Evolutionary conservation across 768 basidiomycete genomes (phyloP).

Genomic region (Ramaria sp.): DNA sequence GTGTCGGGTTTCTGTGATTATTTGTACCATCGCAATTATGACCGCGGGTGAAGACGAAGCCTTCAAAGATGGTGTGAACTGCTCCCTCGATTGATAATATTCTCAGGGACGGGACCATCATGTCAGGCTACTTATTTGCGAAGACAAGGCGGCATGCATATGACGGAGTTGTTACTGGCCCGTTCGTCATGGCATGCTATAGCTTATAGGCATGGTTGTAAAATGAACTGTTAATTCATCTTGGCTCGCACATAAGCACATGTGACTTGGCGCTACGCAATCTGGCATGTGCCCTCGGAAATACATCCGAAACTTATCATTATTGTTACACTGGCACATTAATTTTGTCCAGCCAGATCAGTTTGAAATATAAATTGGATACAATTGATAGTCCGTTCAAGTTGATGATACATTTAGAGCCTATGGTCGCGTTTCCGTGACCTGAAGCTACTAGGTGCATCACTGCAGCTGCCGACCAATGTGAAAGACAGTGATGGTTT

Average conservation of each 20-base stretch:
- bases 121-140: too few relatives aligned
- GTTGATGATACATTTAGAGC: not conserved
- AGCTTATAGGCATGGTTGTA: too few relatives aligned
- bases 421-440: not conserved
- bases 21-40: constrained; percentile 39
- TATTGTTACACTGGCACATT: not conserved
- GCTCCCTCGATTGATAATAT: constrained; percentile 24
- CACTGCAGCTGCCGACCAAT: constrained; percentile 3
- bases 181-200: too few relatives aligned
- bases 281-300: too few relatives aligned
- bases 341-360: not conserved
- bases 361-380: not conserved
- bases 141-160: too few relatives aligned
- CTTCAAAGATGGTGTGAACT: constrained; percentile 29
- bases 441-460: not conserved
- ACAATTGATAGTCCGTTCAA: too few relatives aligned
- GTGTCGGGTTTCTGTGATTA: constrained; percentile 20
- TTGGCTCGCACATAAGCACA: too few relatives aligned
- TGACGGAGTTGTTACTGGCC: too few relatives aligned
- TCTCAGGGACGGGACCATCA: too few relatives aligned
- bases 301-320: too few relatives aligned
- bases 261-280: too few relatives aligned
- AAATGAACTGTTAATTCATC: too few relatives aligned
- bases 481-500: constrained; percentile 1
- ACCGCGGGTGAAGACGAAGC: constrained; percentile 27